Percentiles rank a stretch among this genome's conserved stretches.
phyloP scores from a whole-genome alignment of 2,329 filamentous ascomycete species.

The Venturia pyrina region DNA sequence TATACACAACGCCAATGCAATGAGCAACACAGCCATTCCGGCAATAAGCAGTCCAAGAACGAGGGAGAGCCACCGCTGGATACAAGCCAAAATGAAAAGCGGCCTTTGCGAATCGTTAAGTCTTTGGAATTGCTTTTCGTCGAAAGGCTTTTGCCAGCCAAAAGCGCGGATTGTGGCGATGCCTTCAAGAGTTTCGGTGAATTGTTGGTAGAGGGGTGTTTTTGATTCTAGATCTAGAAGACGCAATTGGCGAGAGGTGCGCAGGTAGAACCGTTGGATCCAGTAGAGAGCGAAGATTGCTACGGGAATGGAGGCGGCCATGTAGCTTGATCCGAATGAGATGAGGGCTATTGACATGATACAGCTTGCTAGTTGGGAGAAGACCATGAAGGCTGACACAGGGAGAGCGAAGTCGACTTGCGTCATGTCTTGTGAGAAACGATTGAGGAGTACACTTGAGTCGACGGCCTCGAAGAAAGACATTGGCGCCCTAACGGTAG shows the following conservation, averaged over 20 bases:
- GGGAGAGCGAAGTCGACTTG: constrained; percentile 8
- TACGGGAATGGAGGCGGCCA: constrained; percentile 21
- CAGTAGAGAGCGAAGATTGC: constrained; percentile 19
- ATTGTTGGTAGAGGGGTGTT: constrained; percentile 35
- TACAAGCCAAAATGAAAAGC: constrained; percentile 35
- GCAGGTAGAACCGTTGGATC: constrained; percentile 30
- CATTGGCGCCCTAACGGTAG: constrained; percentile 1
- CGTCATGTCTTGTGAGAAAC: constrained; percentile 12
- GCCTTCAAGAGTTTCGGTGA: constrained; percentile 40
- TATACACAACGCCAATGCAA: constrained; percentile 24
- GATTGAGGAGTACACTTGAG: constrained; percentile 7
- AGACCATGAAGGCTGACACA: constrained; percentile 2
- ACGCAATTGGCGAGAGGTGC: constrained; percentile 34
- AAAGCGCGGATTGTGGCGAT: constrained; percentile 43
- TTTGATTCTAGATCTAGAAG: constrained; percentile 35
- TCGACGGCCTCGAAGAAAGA: constrained; percentile 8
- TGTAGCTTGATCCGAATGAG: constrained; percentile 14
- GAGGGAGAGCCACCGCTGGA: constrained; percentile 35
- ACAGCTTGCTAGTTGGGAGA: constrained; percentile 6
- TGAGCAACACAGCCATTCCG: constrained; percentile 28
- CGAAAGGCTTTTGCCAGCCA: constrained; percentile 33
- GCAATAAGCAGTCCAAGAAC: constrained; percentile 32
- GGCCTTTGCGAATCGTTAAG: constrained; percentile 34
- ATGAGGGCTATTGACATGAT: constrained; percentile 7
- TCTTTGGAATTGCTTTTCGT: constrained; percentile 26